Evolutionary conservation across 2,329 filamentous ascomycete genomes (phyloP).

Genomic region (Sporothrix humicola): DNA sequence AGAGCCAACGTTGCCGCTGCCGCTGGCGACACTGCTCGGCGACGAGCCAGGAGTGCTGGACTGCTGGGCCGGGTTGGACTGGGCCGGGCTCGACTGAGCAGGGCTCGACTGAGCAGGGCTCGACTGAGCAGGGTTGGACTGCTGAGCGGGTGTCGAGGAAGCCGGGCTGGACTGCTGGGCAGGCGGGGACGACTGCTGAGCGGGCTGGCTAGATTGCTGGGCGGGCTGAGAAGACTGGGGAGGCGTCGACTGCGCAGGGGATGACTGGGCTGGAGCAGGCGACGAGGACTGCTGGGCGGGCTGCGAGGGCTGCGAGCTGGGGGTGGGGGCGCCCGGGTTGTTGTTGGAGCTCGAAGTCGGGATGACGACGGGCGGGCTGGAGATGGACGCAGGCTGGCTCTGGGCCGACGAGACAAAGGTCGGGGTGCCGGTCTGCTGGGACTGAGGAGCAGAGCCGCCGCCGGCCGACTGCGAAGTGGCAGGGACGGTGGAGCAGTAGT

Average conservation of each 20-base stretch:
- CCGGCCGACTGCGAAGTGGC: slow-evolving; percentile 21
- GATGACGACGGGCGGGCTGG: slow-evolving; percentile 25
- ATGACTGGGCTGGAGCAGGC: background rate
- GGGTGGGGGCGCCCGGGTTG: background rate
- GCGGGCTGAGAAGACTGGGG: background rate
- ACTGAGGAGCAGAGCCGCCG: slow-evolving; percentile 14
- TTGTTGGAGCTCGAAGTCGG: background rate
- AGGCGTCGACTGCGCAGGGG: background rate
- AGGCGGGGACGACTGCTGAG: background rate
- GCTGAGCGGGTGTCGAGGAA: background rate
- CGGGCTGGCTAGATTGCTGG: background rate
- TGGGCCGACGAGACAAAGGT: slow-evolving; percentile 33
- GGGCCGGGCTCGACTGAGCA: background rate
- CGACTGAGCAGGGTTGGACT: slow-evolving; percentile 1
- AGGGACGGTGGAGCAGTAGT: slow-evolving; percentile 49
- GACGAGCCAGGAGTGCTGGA: background rate
- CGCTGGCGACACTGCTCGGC: background rate
- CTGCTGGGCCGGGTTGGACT: background rate
- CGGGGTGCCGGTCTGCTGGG: slow-evolving; percentile 25
- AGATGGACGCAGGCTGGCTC: slow-evolving; percentile 23
- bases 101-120: background rate
- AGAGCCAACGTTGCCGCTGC: background rate
- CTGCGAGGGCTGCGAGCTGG: background rate
- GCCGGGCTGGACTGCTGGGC: no score
- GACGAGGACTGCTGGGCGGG: slow-evolving; percentile 12